Base-by-base conservation (phyloP, 2,329 filamentous ascomycete species). In the Talaromyces sp. region DNA sequence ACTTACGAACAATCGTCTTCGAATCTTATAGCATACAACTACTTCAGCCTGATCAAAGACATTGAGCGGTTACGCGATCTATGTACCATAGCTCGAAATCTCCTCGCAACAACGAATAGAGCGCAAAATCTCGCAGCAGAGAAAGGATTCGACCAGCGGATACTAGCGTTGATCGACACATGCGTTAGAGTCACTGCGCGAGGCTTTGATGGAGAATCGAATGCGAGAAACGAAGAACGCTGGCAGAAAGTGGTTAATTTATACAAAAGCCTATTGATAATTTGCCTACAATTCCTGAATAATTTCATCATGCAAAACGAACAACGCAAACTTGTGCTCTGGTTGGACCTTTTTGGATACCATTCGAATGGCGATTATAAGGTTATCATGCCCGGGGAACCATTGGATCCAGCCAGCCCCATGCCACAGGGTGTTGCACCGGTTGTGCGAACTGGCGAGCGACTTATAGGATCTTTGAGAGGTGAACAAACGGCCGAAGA, bases 281-380 rank as follows among this genome's bases (percentile, higher is more conserved):
- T 86, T 2, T 86, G 85, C 67, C 79, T 89, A n/a, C 87, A 89
- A 71, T 88, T 88, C 68, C 75, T 89, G 63, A 87, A 89, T 75
- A 89, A 89, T 68, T 83, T 89, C 58, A 86, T 88, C 56, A 86
- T 87, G 71, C 84, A 87, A 67, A 89, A 89, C 69, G 87, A 89
- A 74, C 82, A 86, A 66, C 80, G 86, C 45, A 89, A 89, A 71
- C 80, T 89, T 69, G 85, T 88, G 70, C 80, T 89, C 2, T 89
- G 87, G 87, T 76, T 89, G 43, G 85, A 87, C 72, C 78, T 89
- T 1, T 89, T 89, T 69, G 87, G 88, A 60, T 85, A 84, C 67
- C 81, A 84, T 60, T 79, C 79, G 3, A 79, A 78, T 13, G 78
- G 77, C 9, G 79, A 80, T 68, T 78, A 79, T 16, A 80, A 79